A percentile compares a stretch with the other conserved stretches of the same genome.
Conservation (phyloP, 108 stramenopile species). For the Nitzschia sp. region DNA sequence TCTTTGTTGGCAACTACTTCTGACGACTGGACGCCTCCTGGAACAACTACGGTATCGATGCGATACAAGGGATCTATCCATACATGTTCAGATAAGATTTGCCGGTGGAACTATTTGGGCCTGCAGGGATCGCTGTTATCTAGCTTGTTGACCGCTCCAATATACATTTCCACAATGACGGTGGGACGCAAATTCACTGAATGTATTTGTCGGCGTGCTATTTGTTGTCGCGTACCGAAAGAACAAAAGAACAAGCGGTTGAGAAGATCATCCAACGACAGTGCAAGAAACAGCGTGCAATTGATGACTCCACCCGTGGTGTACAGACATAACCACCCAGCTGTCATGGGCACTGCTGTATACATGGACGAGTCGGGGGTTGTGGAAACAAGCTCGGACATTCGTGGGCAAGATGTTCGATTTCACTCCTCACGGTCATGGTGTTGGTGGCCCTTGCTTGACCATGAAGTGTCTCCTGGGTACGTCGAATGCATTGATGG, state of each 20-base stretch:
- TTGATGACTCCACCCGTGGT: conserved; percentile 34
- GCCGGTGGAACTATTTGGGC: conserved; percentile 83
- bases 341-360: conserved; percentile 80
- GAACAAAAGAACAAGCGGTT: background rate
- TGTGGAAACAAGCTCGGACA: conserved; percentile 31
- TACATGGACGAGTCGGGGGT: conserved; percentile 78
- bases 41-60: conserved; percentile 56
- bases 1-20: conserved; percentile 66
- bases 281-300: too few species aligned
- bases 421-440: conserved; percentile 78
- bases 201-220: conserved; percentile 69
- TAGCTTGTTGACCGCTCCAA: conserved; percentile 50
- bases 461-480: background rate
- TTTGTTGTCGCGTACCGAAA: conserved; percentile 73
- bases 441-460: conserved; percentile 59
- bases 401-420: conserved; percentile 74
- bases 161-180: conserved; percentile 70
- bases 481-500: conserved; percentile 29
- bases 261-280: background rate
- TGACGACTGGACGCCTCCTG: conserved; percentile 89
- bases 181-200: conserved; percentile 80
- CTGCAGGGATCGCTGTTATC: conserved; percentile 79
- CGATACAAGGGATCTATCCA: conserved; percentile 31
- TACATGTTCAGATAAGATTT: conserved; percentile 74
- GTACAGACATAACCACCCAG: conserved; percentile 65